Percentiles rank a stretch among this genome's conserved stretches.
These are phyloP conservation scores for Cutaneotrichosporon cyanovorans DNA, from an alignment of 1,284 basidiomycete genomes.

Conservation along the genomic window DNA sequence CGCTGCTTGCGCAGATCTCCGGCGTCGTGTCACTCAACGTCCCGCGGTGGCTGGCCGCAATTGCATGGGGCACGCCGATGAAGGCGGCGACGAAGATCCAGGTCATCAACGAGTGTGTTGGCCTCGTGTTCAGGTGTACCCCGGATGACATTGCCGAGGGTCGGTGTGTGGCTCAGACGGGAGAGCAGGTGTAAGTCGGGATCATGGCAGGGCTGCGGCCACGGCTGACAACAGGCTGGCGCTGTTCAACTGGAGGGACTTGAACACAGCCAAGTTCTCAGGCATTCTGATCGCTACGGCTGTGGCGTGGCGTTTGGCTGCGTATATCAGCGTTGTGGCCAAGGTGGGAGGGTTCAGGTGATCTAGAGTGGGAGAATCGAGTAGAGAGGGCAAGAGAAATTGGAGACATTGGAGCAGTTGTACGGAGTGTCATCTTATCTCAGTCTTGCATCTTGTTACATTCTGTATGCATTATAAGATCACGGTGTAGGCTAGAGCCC, in stretches of 20 bases:
- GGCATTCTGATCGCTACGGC: slow-evolving; percentile 43
- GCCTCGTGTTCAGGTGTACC: slow-evolving; percentile 44
- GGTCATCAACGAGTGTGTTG: slow-evolving; percentile 47
- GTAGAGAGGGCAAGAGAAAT: too few species aligned
- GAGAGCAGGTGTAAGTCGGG: slow-evolving; percentile 43
- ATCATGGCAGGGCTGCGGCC: background rate
- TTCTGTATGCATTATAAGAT: too few species aligned
- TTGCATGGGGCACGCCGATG: slow-evolving; percentile 38
- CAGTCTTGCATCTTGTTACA: too few species aligned
- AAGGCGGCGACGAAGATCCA: slow-evolving; percentile 41
- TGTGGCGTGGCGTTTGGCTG: slow-evolving; percentile 35
- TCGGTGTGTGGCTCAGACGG: slow-evolving; percentile 44
- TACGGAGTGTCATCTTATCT: too few species aligned
- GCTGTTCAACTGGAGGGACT: slow-evolving; percentile 40
- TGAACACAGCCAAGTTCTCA: slow-evolving; percentile 37
- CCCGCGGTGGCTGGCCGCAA: slow-evolving; percentile 42
- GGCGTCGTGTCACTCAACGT: slow-evolving; percentile 47
- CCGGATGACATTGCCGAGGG: slow-evolving; percentile 35
- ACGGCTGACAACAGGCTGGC: slow-evolving; percentile 23
- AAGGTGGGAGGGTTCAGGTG: slow-evolving; percentile 27
- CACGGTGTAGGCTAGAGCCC: too few species aligned
- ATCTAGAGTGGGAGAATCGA: background rate
- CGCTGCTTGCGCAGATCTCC: slow-evolving; percentile 35
- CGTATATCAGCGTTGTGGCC: slow-evolving; percentile 23
- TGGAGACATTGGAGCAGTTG: too few species aligned